Evolutionary conservation across 2,329 filamentous ascomycete species (phyloP).

Genomic region (Nothophoma quercina): DNA sequence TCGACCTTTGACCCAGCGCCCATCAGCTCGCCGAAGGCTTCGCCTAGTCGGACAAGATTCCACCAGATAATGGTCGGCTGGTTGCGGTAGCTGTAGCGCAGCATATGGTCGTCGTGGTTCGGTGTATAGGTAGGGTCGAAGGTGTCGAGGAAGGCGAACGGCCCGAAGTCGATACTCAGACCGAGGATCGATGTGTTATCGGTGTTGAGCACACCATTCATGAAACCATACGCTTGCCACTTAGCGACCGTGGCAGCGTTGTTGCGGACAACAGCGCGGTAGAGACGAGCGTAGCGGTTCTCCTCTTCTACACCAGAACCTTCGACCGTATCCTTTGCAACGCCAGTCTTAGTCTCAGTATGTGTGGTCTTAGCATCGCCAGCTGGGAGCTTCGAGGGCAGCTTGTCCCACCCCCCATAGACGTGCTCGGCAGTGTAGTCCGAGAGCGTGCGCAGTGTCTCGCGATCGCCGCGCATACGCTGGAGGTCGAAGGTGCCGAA

Average conservation of each 20-base stretch:
- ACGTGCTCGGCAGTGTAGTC: constrained; percentile 89
- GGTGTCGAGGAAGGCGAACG: constrained; percentile 96
- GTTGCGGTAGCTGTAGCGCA: constrained; percentile 91
- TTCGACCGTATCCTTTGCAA: constrained; percentile 68
- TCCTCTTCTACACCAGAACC: constrained; percentile 73
- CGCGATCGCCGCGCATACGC: constrained; percentile 79
- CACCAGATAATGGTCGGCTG: constrained; percentile 98
- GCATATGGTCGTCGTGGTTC: constrained; percentile 90
- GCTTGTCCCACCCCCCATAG: constrained; percentile 83
- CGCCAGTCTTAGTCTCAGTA: constrained; percentile 53
- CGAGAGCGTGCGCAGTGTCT: constrained; percentile 74
- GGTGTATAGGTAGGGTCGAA: constrained; percentile 95
- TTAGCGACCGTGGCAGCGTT: constrained; percentile 89
- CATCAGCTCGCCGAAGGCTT: constrained; percentile 86
- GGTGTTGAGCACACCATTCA: constrained; percentile 97
- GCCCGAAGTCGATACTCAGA: constrained; percentile 91
- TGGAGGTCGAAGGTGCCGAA: constrained; percentile 97
- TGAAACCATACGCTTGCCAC: constrained; percentile 99
- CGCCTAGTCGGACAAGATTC: constrained; percentile 92
- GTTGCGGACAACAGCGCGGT: constrained; percentile 82
- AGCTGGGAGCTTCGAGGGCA: constrained; percentile 66
- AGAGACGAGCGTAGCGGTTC: constrained; percentile 87
- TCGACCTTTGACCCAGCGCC: constrained; percentile 79
- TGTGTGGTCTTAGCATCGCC: constrained; percentile 59
- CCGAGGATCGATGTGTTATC: constrained; percentile 95